Evolutionary conservation across 2,329 filamentous ascomycete species (phyloP), one percentile per base, ranked within the genome.

Genomic region (Fusarium sp.): DNA sequence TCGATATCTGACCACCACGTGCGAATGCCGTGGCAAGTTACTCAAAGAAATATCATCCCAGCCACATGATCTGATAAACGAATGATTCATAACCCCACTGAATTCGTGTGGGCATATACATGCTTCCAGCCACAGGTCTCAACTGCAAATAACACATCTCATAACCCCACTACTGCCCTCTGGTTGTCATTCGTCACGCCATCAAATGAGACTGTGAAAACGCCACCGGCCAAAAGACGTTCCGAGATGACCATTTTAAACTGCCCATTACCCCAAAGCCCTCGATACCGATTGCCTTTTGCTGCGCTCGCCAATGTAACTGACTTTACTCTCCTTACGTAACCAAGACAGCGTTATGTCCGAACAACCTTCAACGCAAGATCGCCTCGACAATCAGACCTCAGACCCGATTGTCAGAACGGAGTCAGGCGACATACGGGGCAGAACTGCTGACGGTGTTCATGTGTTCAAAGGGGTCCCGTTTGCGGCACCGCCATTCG

Each of bases 241-340:
- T 8, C 6, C 2, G 6, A 20, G 2, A 17, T 32, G 2, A 3
- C 9, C 27, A 48, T 32, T 48, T 6, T 23, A 23, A 6, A 23
- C 23, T 23, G 23, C 5, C 8, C 1, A 12, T 12, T 17, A 30
- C 27, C 27, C 0, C 18, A 7, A 11, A 30, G 6, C 6, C 12
- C 4, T n/a, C 6, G 2, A 20, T 6, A 7, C 2, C 4, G 0
- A 11, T 20, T 20, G 9, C 4, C 9, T 48, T 32, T 2, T 15
- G 1, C 9, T 32, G 5, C 4, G 6, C 13, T 20, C 26, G 3
- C 18, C 0, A 7, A 6, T 2, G 0, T 8, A 12, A 3, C 5
- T 3, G 8, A 32, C 3, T 6, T 12, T 30, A 12, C 17, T 0
- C 6, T 12, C 2, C 45, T 48, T 6, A 20, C 0, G n/a, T 4